Evolutionary conservation across 2,329 filamentous ascomycete genomes (phyloP), one percentile per base, ranked within the genome.

Genomic region (Falciphora oryzae): DNA sequence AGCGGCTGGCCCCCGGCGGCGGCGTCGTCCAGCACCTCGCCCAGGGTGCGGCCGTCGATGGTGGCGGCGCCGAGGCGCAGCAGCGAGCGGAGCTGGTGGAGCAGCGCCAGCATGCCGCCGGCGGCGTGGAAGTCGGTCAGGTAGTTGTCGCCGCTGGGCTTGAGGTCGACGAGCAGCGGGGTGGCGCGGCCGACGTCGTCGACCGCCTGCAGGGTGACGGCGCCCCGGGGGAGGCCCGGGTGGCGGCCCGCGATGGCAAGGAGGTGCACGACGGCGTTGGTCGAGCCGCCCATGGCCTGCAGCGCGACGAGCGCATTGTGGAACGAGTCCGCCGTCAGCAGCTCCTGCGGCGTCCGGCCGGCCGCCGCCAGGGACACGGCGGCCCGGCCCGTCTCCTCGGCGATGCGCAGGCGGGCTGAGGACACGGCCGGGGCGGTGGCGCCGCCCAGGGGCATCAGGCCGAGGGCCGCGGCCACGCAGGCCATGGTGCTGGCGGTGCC

Each of bases 401-500:
- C 94, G 72, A 96, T 90, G 2, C 92, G 87, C 74, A 93, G 87
- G 65, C 94, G 92, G 0, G 90, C 82, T 0, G 91, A 90, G 1
- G 89, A 92, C 4, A 89, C 87, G 1, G 92, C 92, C 0, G 92
- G 90, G 0, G 90, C 92, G 0, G 90, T 90, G 0, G 91, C 91
- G 0, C 90, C 92, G 7, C 87, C 86, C 10, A 93, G 88, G 0
- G 93, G 82, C 65, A 91, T 89, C 69, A 96, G 81, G n/a, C 92
- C 92, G 70, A 96, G 87, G 0, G 87, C 91, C 67, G 92, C 91
- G 28, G 93, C 89, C 22, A 92, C 85, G 7, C 90, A 93, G 1
- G 91, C 90, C 91, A 96, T 94, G 2, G 92, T 96, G 72, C 92
- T 94, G 8, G 92, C 92, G 0, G 92, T 96, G 68, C 92, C 95